Conservation (phyloP, 805 yeast species). For the Scheffersomyces ergatensis region DNA sequence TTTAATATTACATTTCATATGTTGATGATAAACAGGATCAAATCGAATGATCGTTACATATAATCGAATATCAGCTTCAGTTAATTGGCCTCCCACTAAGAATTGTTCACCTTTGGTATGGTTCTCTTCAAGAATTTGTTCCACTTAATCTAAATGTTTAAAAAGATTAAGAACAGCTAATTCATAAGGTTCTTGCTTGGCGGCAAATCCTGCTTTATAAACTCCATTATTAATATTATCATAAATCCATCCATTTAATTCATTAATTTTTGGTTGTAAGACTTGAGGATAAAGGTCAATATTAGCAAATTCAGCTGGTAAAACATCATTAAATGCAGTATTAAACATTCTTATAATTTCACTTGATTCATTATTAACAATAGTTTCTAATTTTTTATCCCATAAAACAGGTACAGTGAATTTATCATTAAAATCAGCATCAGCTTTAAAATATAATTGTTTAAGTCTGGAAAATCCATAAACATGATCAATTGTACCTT, state of each 20-base stretch:
- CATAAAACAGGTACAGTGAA: slow-evolving; percentile 92
- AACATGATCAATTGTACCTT: slow-evolving; percentile 43
- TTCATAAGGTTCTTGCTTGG: slow-evolving; percentile 79
- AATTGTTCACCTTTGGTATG: slow-evolving; percentile 31
- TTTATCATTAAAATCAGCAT: slow-evolving; percentile 75
- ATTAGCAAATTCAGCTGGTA: slow-evolving; percentile 46
- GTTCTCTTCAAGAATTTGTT: slow-evolving; percentile 50
- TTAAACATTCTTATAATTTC: slow-evolving; percentile 86
- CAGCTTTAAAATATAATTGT: slow-evolving; percentile 71
- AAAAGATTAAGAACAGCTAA: slow-evolving; percentile 63
- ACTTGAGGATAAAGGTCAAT: slow-evolving; percentile 63
- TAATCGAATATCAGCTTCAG: slow-evolving; percentile 89
- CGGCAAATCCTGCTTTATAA: slow-evolving; percentile 88
- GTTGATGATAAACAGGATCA: slow-evolving; percentile 92
- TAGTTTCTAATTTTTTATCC: slow-evolving; percentile 79
- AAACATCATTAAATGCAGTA: slow-evolving; percentile 63
- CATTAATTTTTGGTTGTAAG: slow-evolving; percentile 62
- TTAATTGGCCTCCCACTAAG: slow-evolving; percentile 62
- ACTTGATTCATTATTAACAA: slow-evolving; percentile 88
- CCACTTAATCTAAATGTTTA: slow-evolving; percentile 66
- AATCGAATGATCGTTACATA: slow-evolving; percentile 86
- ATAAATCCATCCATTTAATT: slow-evolving; percentile 77
- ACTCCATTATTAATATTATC: slow-evolving; percentile 89
- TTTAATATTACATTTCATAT: slow-evolving; percentile 87
- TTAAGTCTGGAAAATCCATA: slow-evolving; percentile 60